Conservation (phyloP, 139 green algal species). For the Closterium sp. region DNA sequence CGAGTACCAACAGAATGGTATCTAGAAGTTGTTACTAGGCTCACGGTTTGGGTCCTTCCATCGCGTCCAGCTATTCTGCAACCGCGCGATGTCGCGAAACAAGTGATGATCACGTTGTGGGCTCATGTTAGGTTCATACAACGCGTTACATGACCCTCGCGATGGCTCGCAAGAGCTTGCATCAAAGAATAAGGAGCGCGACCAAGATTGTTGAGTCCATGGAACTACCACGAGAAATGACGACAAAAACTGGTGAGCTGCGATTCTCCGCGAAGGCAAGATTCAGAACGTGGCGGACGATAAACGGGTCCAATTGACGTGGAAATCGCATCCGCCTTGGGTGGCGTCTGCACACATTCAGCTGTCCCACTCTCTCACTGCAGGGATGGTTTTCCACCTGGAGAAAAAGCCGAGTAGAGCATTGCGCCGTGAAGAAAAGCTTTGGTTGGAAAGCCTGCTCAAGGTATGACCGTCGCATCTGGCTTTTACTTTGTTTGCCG, state of each 20-base stretch:
- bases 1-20: too few relatives aligned
- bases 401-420: not conserved
- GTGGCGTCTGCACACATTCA: not conserved
- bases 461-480: not conserved
- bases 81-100: too few relatives aligned
- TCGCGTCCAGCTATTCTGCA: too few relatives aligned
- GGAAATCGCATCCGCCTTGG: not conserved
- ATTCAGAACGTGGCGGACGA: too few relatives aligned
- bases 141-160: not conserved
- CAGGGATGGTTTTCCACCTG: not conserved
- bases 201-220: not conserved
- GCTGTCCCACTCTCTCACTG: not conserved
- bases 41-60: too few relatives aligned
- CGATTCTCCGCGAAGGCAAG: too few relatives aligned
- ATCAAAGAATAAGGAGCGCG: not conserved
- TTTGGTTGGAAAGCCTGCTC: not conserved
- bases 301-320: too few relatives aligned
- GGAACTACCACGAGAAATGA: not conserved
- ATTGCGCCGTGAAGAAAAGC: not conserved
- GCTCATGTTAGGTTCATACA: too few relatives aligned
- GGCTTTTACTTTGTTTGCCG: not conserved
- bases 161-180: not conserved
- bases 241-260: not conserved
- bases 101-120: too few relatives aligned
- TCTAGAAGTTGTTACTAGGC: too few relatives aligned